Conservation (phyloP, 306 rosid genomes). For the Vachellia pachyceras region DNA sequence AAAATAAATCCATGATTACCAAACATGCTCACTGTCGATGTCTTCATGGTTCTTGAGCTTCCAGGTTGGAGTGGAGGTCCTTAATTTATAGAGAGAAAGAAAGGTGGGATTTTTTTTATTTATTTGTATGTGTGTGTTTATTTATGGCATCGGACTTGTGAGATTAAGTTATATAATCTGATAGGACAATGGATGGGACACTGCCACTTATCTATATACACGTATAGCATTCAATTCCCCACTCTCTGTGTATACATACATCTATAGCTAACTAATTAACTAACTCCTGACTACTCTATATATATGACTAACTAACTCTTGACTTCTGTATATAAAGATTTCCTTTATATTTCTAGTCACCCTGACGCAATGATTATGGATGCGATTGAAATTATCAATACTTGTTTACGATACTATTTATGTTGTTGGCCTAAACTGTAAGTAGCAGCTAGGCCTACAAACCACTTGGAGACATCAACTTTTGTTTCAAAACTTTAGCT, state of each 20-base stretch:
- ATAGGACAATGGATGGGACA: conserved; percentile 31
- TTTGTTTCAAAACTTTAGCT: too few species aligned
- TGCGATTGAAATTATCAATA: not conserved
- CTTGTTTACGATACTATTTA: not conserved
- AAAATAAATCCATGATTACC: too few species aligned
- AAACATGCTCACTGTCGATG: conserved; percentile 38
- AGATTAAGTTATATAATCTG: not conserved
- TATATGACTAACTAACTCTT: not conserved
- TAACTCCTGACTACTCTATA: not conserved
- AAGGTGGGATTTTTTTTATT: not conserved
- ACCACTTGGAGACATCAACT: too few species aligned
- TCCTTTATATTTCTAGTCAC: not conserved
- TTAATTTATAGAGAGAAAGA: not conserved
- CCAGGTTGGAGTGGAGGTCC: conserved; percentile 41
- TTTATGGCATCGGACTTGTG: not conserved
- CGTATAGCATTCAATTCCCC: not conserved
- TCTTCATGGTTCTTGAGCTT: conserved; percentile 41
- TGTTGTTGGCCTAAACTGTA: not conserved
- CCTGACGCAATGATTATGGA: not conserved
- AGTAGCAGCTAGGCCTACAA: too few species aligned
- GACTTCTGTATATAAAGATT: not conserved
- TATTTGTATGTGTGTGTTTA: too few species aligned
- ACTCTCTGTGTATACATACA: not conserved
- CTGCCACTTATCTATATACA: not conserved
- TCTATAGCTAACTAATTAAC: not conserved